Evolutionary conservation across 495 filamentous ascomycete species (phyloP), one percentile per base, ranked within the genome.

Genomic region (Trichoderma erinaceum): DNA sequence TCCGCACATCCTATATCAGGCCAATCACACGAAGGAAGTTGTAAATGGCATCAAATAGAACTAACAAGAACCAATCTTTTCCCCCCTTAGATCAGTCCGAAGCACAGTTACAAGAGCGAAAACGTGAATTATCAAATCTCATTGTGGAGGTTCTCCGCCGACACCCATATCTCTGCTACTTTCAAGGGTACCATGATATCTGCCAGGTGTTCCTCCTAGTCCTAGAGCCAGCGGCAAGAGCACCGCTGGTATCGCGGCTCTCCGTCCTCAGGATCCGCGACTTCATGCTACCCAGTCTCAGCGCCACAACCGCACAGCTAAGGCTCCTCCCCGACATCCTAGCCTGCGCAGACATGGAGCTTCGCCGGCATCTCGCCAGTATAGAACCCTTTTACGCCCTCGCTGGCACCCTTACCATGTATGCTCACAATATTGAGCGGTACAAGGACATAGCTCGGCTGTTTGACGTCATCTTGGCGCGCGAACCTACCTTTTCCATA

Each of bases 121-220:
- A 93, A 72, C 70, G 78, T 50, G 86, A 92, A 74, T 84, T 97
- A 27, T 92, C 88, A 16, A 76, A 84, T 67, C 79, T 97, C 23
- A 97, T 97, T 73, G 84, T 82, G 50, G 82, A 88, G 69, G 85
- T 92, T 23, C 84, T 97, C 29, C 85, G 95, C 21, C 83, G 85
- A 12, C 83, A 97, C 73, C 96, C 95, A 5, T 88, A 90, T 80
- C 88, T 99, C 15, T 90, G 86, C 78, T 99, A 99, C 78, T 98
- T 98, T 79, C 95, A 99, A 82, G 95, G 95, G 69, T 99, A 96
- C 78, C 95, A 99, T 75, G 95, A 99, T 78, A 97, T 99, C 73
- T 94, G 90, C 70, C 96, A 98, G 75, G 95, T 99, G n/a, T 82
- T 99, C 63, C 85, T 97, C 5, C 84, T 99, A 18, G 92, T 96